A percentile compares a stretch with the other conserved stretches of the same genome.
phyloP scores from a whole-genome alignment of 805 yeast genomes.

The Candida chilensis region DNA sequence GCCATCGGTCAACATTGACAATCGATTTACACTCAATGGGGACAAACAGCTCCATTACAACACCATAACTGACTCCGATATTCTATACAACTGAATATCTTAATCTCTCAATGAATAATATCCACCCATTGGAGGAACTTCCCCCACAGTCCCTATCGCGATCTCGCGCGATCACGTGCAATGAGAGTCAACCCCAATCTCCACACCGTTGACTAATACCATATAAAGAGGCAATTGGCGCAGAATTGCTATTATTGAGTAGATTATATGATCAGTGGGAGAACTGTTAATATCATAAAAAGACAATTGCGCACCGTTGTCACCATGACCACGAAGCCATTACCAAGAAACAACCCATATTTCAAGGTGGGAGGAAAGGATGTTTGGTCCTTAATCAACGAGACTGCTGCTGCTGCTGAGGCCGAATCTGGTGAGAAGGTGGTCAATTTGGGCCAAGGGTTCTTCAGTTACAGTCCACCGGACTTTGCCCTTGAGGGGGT shows the following conservation, averaged over 20 bases:
- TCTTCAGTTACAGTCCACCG: constrained; percentile 94
- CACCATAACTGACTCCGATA: no score
- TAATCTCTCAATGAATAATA: no score
- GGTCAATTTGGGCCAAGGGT: constrained; percentile 92
- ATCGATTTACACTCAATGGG: no score
- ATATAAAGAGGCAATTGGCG: not conserved
- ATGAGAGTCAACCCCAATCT: not conserved
- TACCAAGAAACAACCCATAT: constrained; percentile 52
- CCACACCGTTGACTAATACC: not conserved
- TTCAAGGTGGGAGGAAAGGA: constrained; percentile 73
- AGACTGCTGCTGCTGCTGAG: constrained; percentile 83
- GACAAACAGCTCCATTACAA: no score
- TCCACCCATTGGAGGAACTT: no score
- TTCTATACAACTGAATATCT: no score
- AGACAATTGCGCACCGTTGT: not conserved
- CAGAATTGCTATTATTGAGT: not conserved
- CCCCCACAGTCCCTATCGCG: no score
- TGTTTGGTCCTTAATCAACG: constrained; percentile 93
- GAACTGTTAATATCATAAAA: not conserved
- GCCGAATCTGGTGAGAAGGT: constrained; percentile 64
- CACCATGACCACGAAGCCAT: constrained; percentile 1
- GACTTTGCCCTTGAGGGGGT: constrained; percentile 85
- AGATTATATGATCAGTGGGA: not conserved
- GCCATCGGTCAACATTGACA: no score
- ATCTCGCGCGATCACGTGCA: no score